phyloP scores from a whole-genome alignment of 108 stramenopile species.

The Cylindrotheca fusiformis region DNA sequence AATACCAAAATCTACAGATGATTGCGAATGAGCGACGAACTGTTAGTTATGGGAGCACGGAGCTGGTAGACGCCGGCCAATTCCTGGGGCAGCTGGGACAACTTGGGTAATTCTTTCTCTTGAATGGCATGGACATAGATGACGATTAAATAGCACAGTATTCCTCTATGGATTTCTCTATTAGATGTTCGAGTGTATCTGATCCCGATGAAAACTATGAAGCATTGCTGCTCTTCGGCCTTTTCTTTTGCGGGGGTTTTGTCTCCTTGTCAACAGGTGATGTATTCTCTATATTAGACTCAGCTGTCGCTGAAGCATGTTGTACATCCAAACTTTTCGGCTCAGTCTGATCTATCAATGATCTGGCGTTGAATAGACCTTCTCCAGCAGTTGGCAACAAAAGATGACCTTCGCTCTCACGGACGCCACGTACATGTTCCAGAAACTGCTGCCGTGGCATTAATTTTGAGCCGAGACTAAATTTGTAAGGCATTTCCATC shows the following conservation, averaged over 20 bases:
- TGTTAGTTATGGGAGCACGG: conserved; percentile 93
- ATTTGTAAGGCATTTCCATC: conserved; percentile 58
- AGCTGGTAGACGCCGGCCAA: conserved; percentile 79
- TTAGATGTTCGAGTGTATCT: no score
- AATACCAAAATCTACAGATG: conserved; percentile 97
- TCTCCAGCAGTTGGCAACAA: conserved; percentile 12
- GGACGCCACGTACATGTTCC: conserved; percentile 34
- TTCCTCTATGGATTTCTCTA: no score
- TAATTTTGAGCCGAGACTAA: conserved; percentile 46
- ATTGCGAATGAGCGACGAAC: conserved; percentile 74
- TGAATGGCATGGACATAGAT: no score
- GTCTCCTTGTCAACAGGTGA: not conserved
- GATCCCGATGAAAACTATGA: no score
- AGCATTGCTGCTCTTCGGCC: not conserved
- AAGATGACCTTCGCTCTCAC: conserved; percentile 20
- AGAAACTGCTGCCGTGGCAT: conserved; percentile 67
- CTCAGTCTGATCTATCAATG: conserved; percentile 6
- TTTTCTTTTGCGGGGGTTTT: not conserved
- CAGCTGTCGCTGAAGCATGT: no score
- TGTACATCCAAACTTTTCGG: not conserved
- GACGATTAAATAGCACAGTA: no score
- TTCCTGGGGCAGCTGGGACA: conserved; percentile 81
- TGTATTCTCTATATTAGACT: not conserved
- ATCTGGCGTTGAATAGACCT: not conserved
- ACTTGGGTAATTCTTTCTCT: conserved; percentile 59